Evolutionary conservation across 2,329 filamentous ascomycete species (phyloP), one percentile per base, ranked within the genome.

Genomic region (Pseudogymnoascus sp.): DNA sequence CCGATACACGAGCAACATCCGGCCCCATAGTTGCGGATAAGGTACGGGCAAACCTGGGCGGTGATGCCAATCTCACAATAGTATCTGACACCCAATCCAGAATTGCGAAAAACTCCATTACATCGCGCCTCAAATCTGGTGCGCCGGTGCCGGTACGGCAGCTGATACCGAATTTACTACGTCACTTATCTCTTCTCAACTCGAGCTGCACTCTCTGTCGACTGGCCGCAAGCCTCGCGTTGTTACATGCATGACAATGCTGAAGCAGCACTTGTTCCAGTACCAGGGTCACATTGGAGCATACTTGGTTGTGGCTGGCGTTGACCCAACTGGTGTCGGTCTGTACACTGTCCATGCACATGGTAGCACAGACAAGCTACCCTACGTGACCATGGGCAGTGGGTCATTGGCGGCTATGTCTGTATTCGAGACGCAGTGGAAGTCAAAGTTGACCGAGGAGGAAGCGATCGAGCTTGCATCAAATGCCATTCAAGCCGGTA

Each of bases 81-180:
- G 16, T 56, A 56, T 22, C 50, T 56, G 6, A 56, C 50, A 33
- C 11, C n/a, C 10, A 56, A 22, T 2, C 63, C 71, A 86, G 91
- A 99, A 99, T 85, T 98, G 95, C 82, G 93, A 99, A 81, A 99
- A 99, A 82, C 88, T 99, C 68, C 95, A 99, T 82, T 99, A 96
- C 83, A 99, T 99, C 77, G 84, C 95, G 46, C 93, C 95, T 65
- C 92, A 97, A 78, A 99, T 99, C 79, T 99, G 95, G 95, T 99
- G 95, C 79, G 95, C 95, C 8, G 95, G 95, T 71, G 96, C 95
- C 70, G 95, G 96, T 77, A 99, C 95, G 61, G 95, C 95, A 66
- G 95, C 95, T 72, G 95, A 99, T 78, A 98, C 93, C 69, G 95
- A 99, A 81, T 99, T 99, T 83, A 99, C 95, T 71, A 99, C 95